Evolutionary conservation across 2,329 filamentous ascomycete species (phyloP).

Genomic region (Phoma sp.): DNA sequence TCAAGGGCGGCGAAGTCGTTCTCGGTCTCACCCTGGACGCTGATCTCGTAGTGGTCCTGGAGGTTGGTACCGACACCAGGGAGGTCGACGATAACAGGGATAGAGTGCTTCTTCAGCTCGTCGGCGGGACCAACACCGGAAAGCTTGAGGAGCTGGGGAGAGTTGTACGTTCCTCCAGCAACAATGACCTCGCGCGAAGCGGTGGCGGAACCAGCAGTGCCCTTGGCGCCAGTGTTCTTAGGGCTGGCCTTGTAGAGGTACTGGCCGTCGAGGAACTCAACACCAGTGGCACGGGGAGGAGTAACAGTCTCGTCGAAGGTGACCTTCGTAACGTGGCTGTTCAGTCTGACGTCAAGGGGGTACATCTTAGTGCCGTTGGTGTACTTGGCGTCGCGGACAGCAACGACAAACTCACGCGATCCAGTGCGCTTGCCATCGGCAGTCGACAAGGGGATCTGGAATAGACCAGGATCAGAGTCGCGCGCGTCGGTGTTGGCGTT

Average conservation of each 20-base stretch:
- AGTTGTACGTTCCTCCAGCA: constrained; percentile 64
- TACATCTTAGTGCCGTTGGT: constrained; percentile 60
- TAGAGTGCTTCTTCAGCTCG: constrained; percentile 61
- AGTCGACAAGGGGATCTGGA: constrained; percentile 65
- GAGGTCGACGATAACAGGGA: constrained; percentile 61
- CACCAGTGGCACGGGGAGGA: constrained; percentile 58
- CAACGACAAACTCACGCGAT: constrained; percentile 62
- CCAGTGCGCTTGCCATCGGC: constrained; percentile 58
- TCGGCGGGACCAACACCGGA: constrained; percentile 65
- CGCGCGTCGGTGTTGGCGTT: constrained; percentile 56
- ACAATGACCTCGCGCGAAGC: constrained; percentile 44
- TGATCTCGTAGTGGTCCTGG: constrained; percentile 64
- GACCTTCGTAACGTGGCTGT: constrained; percentile 71
- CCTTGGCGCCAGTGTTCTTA: constrained; percentile 39
- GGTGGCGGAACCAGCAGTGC: constrained; percentile 45
- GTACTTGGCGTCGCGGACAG: constrained; percentile 57
- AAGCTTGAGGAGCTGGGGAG: constrained; percentile 67
- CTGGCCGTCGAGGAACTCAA: constrained; percentile 52
- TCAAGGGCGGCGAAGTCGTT: constrained; percentile 47
- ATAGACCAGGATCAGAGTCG: constrained; percentile 58
- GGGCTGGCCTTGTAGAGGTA: constrained; percentile 53
- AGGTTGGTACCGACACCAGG: constrained; percentile 70
- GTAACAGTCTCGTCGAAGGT: constrained; percentile 67
- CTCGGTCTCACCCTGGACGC: constrained; percentile 54
- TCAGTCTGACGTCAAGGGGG: constrained; percentile 63